phyloP scores from a whole-genome alignment of 495 filamentous ascomycete species.

The Lepraria neglecta region DNA sequence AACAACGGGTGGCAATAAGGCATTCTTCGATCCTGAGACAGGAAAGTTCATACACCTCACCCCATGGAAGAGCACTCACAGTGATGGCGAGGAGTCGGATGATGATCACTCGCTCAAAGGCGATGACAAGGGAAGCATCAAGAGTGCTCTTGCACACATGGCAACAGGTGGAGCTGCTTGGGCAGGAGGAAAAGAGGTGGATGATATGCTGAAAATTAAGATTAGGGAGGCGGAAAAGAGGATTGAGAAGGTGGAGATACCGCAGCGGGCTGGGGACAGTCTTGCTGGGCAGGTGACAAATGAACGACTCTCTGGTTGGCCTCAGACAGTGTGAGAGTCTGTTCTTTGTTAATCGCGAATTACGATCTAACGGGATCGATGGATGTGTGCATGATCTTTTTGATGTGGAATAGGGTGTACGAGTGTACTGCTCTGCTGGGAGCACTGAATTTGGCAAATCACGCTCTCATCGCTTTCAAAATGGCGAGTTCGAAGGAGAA shows the following conservation, averaged over 20 bases:
- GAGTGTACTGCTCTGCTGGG: not conserved
- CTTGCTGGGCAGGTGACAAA: slow-evolving; percentile 5
- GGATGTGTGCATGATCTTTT: too few species aligned
- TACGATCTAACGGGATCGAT: too few species aligned
- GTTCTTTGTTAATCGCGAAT: not conserved
- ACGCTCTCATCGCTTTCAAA: too few species aligned
- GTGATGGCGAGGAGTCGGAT: slow-evolving; percentile 4
- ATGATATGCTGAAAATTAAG: not conserved
- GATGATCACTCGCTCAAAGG: slow-evolving; percentile 4
- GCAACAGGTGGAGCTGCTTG: slow-evolving; percentile 10
- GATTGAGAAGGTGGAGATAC: not conserved
- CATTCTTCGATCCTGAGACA: slow-evolving; percentile 23
- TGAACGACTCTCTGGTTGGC: not conserved
- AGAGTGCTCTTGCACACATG: slow-evolving; percentile 15
- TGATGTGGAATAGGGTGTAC: not conserved
- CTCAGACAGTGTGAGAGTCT: not conserved
- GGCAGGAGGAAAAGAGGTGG: slow-evolving; percentile 14
- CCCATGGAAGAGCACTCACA: slow-evolving; percentile 21
- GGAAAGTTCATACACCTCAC: slow-evolving; percentile 20
- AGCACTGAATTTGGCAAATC: too few species aligned
- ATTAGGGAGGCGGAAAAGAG: not conserved
- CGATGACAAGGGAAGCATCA: slow-evolving; percentile 4
- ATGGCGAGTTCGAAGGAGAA: too few species aligned
- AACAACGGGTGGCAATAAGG: slow-evolving; percentile 9
- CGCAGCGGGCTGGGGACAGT: slow-evolving; percentile 2